phyloP scores from a whole-genome alignment of 2,329 filamentous ascomycete species.

The Colletotrichum salicis region DNA sequence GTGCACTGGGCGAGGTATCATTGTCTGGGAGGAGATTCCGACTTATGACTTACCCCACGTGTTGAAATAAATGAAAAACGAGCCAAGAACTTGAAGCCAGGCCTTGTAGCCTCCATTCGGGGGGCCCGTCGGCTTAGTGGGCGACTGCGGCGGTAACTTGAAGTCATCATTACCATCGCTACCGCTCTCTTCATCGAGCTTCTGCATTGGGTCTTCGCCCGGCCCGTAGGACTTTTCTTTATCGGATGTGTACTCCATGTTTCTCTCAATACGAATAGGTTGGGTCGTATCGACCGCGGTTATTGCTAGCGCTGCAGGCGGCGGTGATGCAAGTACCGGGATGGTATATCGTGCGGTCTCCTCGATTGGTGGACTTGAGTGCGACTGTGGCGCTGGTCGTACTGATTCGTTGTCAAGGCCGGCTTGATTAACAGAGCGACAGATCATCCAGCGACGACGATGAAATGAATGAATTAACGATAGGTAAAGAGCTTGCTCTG shows the following conservation, averaged over 20 bases:
- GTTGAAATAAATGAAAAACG: constrained; percentile 61
- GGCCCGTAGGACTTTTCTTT: constrained; percentile 9
- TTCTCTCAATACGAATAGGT: background rate
- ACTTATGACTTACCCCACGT: constrained; percentile 41
- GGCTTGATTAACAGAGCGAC: background rate
- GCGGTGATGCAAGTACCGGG: background rate
- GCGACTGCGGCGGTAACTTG: background rate
- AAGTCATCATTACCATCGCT: background rate
- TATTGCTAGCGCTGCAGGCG: background rate
- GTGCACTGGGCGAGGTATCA: background rate
- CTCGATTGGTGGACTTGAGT: background rate
- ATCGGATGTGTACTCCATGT: constrained; percentile 18
- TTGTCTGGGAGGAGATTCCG: background rate
- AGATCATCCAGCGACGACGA: background rate
- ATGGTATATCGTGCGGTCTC: background rate
- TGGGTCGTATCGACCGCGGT: background rate
- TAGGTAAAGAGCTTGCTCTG: background rate
- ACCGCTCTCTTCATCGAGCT: constrained; percentile 21
- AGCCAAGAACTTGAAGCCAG: constrained; percentile 60
- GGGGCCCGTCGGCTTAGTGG: constrained; percentile 16
- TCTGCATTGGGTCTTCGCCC: background rate
- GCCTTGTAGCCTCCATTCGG: constrained; percentile 48
- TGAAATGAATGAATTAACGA: background rate
- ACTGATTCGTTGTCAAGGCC: background rate
- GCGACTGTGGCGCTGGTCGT: background rate